Conservation (phyloP, 495 filamentous ascomycete genomes). For the Penicilliopsis zonata region DNA sequence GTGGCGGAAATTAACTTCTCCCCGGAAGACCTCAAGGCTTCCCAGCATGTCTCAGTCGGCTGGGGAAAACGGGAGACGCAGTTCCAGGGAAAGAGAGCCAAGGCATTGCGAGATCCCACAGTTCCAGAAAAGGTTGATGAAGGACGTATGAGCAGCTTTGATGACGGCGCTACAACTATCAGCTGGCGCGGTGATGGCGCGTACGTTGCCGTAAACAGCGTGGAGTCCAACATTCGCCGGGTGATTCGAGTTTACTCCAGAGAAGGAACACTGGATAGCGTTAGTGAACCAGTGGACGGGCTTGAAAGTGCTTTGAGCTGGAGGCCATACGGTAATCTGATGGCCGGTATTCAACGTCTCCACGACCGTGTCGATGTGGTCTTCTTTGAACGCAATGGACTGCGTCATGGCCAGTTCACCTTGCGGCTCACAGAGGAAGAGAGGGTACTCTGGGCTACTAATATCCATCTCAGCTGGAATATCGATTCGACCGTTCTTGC, state of each 20-base stretch:
- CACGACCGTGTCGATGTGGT: slow-evolving; percentile 65
- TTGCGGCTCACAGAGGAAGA: slow-evolving; percentile 53
- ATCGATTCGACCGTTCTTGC: slow-evolving; percentile 83
- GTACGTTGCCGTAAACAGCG: slow-evolving; percentile 73
- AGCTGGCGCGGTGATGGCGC: slow-evolving; percentile 93
- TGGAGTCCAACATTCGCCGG: slow-evolving; percentile 55
- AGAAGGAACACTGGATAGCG: slow-evolving; percentile 80
- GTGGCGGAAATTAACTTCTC: slow-evolving; percentile 60
- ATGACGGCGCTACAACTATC: slow-evolving; percentile 59
- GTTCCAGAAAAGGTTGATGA: slow-evolving; percentile 88
- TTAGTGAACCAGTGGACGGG: slow-evolving; percentile 85
- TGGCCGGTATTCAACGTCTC: slow-evolving; percentile 69
- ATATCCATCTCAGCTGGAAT: slow-evolving; percentile 72
- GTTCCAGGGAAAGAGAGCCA: slow-evolving; percentile 88
- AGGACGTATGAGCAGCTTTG: slow-evolving; percentile 58
- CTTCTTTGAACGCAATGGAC: slow-evolving; percentile 93
- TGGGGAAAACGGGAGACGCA: slow-evolving; percentile 99
- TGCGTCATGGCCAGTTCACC: slow-evolving; percentile 85
- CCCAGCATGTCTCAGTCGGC: slow-evolving; percentile 92
- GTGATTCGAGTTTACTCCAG: slow-evolving; percentile 80
- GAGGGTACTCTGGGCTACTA: slow-evolving; percentile 36
- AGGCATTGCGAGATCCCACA: slow-evolving; percentile 82
- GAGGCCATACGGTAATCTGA: slow-evolving; percentile 80
- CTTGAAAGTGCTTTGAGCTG: slow-evolving; percentile 81
- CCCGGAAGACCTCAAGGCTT: slow-evolving; percentile 67